phyloP scores from a whole-genome alignment of 2,329 filamentous ascomycete genomes.

The Blastomyces percursus region DNA sequence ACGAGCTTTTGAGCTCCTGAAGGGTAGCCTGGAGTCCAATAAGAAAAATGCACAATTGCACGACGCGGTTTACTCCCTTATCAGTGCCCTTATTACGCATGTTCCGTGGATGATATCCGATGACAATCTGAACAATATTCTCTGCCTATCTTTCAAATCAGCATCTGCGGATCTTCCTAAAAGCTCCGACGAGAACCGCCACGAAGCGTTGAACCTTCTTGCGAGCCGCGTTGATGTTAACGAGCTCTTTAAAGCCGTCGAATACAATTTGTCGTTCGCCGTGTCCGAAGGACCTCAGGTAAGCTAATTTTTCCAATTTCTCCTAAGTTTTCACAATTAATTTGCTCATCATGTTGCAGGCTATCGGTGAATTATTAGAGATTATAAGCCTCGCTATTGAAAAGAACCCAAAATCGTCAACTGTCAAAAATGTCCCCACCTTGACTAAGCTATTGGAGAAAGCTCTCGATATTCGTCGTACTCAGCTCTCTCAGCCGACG shows the following conservation, averaged over 20 bases:
- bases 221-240: slow-evolving; percentile 68
- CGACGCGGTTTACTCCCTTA: slow-evolving; percentile 69
- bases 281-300: slow-evolving; percentile 51
- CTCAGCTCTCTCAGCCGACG: slow-evolving; percentile 24
- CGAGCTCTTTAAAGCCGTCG: slow-evolving; percentile 61
- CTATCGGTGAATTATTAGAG: slow-evolving; percentile 57
- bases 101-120: slow-evolving; percentile 82
- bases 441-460: slow-evolving; percentile 54
- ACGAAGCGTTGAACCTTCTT: slow-evolving; percentile 59
- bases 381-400: slow-evolving; percentile 62
- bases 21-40: slow-evolving; percentile 47
- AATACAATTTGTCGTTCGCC: slow-evolving; percentile 61
- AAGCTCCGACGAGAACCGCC: slow-evolving; percentile 53
- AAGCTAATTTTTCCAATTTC: slow-evolving; percentile 25
- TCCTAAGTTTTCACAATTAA: background rate
- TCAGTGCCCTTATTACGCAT: slow-evolving; percentile 68
- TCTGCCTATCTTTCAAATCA: slow-evolving; percentile 62
- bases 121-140: slow-evolving; percentile 58
- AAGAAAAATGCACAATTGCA: slow-evolving; percentile 55
- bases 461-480: slow-evolving; percentile 40
- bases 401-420: slow-evolving; percentile 62
- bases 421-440: slow-evolving; percentile 61
- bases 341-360: slow-evolving; percentile 33
- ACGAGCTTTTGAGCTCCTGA: slow-evolving; percentile 59
- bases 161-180: slow-evolving; percentile 51